Percentiles rank a stretch among this genome's conserved stretches.
Conservation (phyloP, 2,329 filamentous ascomycete genomes). For the Fusarium bulbicola region DNA sequence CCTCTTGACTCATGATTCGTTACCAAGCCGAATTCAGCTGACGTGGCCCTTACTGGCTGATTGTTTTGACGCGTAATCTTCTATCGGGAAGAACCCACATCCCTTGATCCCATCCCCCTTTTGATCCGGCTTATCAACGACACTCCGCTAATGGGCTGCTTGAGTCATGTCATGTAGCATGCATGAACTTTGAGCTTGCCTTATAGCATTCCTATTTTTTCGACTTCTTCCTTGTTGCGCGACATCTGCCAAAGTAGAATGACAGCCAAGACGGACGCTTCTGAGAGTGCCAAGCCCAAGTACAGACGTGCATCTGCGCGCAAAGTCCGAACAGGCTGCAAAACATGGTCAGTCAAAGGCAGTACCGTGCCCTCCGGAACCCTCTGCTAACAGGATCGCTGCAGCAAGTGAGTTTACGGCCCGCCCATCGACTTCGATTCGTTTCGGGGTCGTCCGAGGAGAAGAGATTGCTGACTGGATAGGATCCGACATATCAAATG, state of each 20-base stretch:
- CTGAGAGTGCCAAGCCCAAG: neutral
- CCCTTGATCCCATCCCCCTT: neutral
- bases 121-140: neutral
- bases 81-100: neutral
- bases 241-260: neutral
- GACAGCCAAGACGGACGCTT: neutral
- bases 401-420: neutral
- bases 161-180: neutral
- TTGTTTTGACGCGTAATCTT: neutral
- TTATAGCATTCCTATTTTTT: neutral
- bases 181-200: neutral
- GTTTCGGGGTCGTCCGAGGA: neutral
- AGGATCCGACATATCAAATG: neutral
- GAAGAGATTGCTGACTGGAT: neutral
- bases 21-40: neutral
- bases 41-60: neutral
- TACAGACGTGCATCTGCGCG: neutral
- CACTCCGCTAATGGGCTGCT: neutral
- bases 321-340: neutral
- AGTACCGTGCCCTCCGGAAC: neutral
- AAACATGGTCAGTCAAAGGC: neutral
- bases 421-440: neutral
- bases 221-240: neutral
- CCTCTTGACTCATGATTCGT: neutral
- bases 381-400: neutral